A percentile compares a stretch with the other conserved stretches of the same genome.
These are phyloP conservation scores for Xerocomellus amylosporus DNA, from an alignment of 768 basidiomycete genomes.

Conservation along the genomic window DNA sequence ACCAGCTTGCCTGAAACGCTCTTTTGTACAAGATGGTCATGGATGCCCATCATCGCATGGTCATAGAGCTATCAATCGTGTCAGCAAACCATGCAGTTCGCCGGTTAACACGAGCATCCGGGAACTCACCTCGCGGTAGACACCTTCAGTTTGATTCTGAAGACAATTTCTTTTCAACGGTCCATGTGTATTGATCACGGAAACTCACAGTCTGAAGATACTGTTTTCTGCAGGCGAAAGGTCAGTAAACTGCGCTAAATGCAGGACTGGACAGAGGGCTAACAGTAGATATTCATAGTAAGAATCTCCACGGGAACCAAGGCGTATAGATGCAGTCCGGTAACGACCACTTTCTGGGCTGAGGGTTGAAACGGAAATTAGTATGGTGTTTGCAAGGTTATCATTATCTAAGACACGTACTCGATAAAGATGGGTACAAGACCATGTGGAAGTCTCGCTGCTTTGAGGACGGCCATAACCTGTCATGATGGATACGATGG, in stretches of 20 bases:
- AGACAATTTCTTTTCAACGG: constrained; percentile 3
- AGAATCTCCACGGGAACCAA: constrained; percentile 91
- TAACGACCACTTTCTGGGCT: constrained; percentile 54
- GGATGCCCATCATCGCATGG: constrained; percentile 79
- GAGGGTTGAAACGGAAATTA: constrained; percentile 10
- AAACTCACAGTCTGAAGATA: constrained; percentile 32
- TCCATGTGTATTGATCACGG: not conserved
- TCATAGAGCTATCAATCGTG: constrained; percentile 74
- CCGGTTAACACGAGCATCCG: not conserved
- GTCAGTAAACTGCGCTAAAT: not conserved
- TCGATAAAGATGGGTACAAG: constrained; percentile 83
- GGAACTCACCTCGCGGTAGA: constrained; percentile 68
- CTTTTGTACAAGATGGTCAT: constrained; percentile 66
- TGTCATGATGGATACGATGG: constrained; percentile 19
- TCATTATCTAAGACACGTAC: constrained; percentile 40
- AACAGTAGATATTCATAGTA: constrained; percentile 91
- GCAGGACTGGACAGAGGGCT: constrained; percentile 23
- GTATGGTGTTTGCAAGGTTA: not conserved
- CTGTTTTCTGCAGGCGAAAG: constrained; percentile 24
- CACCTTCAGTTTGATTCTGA: constrained; percentile 67
- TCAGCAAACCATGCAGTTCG: not conserved
- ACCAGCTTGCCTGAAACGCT: constrained; percentile 57
- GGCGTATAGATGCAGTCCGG: constrained; percentile 69
- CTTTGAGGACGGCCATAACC: constrained; percentile 71
- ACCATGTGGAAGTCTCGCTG: constrained; percentile 61